Conservation (phyloP, 2,329 filamentous ascomycete genomes). For the Fusarium multiceps region DNA sequence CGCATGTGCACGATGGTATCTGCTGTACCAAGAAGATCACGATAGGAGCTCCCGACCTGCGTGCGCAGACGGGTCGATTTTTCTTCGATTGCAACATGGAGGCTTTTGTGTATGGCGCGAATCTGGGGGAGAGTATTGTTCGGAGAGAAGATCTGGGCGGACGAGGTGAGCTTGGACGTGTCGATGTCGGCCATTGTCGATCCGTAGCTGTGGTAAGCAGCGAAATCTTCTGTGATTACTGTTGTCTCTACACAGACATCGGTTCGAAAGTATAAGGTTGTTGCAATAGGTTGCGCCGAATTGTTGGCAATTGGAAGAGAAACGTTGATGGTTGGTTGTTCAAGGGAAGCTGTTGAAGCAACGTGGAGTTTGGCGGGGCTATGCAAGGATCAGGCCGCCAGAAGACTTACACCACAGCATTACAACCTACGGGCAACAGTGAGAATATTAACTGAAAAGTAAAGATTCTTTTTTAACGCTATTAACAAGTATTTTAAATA, state of each 20-base stretch:
- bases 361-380: slow-evolving; percentile 45
- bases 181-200: slow-evolving; percentile 58
- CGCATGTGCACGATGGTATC: slow-evolving; percentile 96
- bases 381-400: slow-evolving; percentile 23
- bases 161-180: slow-evolving; percentile 60
- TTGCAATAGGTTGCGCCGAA: slow-evolving; percentile 1
- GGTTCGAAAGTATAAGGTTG: neutral
- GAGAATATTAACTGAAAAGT: neutral
- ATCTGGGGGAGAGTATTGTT: slow-evolving; percentile 71
- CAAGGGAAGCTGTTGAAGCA: slow-evolving; percentile 38
- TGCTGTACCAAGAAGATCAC: slow-evolving; percentile 89
- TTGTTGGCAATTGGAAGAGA: slow-evolving; percentile 14
- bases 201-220: slow-evolving; percentile 12
- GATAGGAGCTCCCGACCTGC: slow-evolving; percentile 77
- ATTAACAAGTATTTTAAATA: slow-evolving; percentile 27
- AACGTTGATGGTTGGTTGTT: slow-evolving; percentile 13
- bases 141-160: slow-evolving; percentile 65
- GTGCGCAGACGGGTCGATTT: slow-evolving; percentile 71
- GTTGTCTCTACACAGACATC: slow-evolving; percentile 24
- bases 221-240: neutral
- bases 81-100: slow-evolving; percentile 70
- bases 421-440: neutral
- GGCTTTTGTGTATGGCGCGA: slow-evolving; percentile 69
- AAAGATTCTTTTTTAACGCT: slow-evolving; percentile 19
- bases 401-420: slow-evolving; percentile 4